Evolutionary conservation across 78 protist genomes (phyloP).

Genomic region (Dictyostelium intermedium): DNA sequence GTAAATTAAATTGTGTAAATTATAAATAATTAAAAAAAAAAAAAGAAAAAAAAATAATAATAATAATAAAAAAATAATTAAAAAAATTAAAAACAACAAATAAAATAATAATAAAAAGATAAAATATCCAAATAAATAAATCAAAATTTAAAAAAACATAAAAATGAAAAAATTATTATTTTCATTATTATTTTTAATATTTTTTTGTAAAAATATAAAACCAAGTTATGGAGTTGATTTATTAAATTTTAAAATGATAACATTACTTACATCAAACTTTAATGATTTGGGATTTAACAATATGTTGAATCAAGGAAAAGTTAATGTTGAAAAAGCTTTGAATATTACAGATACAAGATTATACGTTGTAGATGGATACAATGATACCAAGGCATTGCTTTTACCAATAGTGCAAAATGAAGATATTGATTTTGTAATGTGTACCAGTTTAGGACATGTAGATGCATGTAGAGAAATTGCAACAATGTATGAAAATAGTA

Average conservation of each 20-base stretch:
- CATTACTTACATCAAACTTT: not conserved
- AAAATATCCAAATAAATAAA: not conserved
- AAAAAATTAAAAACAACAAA: not conserved
- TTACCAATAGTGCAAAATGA: not conserved
- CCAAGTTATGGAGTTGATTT: not conserved
- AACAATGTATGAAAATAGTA: not conserved
- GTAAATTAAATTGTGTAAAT: too few relatives aligned
- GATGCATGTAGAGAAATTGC: not conserved
- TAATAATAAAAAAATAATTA: not conserved
- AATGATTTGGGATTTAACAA: conserved; percentile 47
- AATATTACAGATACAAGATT: not conserved
- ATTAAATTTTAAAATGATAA: not conserved
- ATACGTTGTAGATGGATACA: not conserved
- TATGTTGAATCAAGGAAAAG: conserved; percentile 23
- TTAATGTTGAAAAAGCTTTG: not conserved
- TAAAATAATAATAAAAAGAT: not conserved
- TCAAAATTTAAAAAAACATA: not conserved
- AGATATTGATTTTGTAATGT: not conserved
- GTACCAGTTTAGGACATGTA: not conserved
- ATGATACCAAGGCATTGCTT: not conserved
- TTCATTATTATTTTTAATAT: not conserved
- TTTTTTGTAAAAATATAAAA: not conserved
- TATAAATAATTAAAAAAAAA: too few relatives aligned
- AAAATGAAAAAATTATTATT: not conserved
- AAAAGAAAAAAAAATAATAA: too few relatives aligned